Base-by-base conservation (phyloP, 83 land plant species). In the Thuja plicata region DNA sequence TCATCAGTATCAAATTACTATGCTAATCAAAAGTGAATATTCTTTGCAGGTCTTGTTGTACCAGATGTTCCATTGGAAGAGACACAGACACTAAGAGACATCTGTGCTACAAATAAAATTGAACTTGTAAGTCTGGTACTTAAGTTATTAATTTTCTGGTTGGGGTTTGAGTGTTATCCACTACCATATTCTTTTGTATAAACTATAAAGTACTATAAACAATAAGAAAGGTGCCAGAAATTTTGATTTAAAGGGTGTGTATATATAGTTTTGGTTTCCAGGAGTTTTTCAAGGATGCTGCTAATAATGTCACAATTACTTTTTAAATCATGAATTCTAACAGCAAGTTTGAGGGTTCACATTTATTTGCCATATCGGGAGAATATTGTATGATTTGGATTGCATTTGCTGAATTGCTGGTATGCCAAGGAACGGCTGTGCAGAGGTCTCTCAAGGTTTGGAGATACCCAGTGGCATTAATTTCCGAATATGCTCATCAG, bases 21-120 rank as follows among this genome's bases (percentile, higher is more conserved):
- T 45, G 48, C 48, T 45, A 45, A 88, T 77, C 2, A 87, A 16
- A 60, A 48, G 35, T 52, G 16, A 35, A n/a, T 16, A 1, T 84
- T 85, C 34, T 15, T 89, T 88, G 74, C 90, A 98, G 99, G 99
- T 55, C 94, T 98, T 90, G 95, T 98, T 83, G 97, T 98, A 50
- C 99, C 99, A 52, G 99, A 98, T 94, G 93, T 98, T 76, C 99
- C 99, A 30, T 90, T 97, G 32, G 99, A 98, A 83, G 99, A 98
- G 92, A 96, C 99, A 87, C 92, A 89, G 74, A 86, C 87, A 4
- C 90, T 98, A 80, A 94, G 97, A 87, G 90, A 90, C 62, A 91
- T 91, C 85, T 91, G 97, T 55, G 13, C 92, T 27, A 89, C 89
- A 55, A 84, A 97, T 45, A 89, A 87, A 13, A 93, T 98, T 91